phyloP scores from a whole-genome alignment of 2,329 filamentous ascomycete genomes.

The Nakataea oryzae region DNA sequence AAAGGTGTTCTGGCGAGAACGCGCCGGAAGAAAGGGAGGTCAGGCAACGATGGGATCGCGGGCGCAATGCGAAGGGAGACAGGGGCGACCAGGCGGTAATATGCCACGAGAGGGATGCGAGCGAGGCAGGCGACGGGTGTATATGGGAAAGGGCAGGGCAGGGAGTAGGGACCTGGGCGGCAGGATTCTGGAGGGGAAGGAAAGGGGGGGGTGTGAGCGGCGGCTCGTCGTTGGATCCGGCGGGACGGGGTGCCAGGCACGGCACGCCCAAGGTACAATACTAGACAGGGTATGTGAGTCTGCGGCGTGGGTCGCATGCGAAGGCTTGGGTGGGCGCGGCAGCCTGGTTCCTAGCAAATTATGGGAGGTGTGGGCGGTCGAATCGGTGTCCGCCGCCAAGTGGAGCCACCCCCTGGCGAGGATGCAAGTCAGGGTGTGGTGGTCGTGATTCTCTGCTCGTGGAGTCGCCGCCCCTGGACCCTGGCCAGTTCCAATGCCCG shows the following conservation, averaged over 20 bases:
- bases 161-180: background rate
- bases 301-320: slow-evolving; percentile 1
- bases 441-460: background rate
- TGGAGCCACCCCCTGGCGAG: background rate
- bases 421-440: background rate
- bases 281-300: slow-evolving; percentile 6
- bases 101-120: background rate
- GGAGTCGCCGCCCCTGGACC: slow-evolving; percentile 3
- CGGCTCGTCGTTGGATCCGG: background rate
- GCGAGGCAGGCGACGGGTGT: background rate
- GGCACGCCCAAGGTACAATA: background rate
- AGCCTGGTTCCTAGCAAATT: background rate
- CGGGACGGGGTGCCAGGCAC: background rate
- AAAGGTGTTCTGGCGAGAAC: background rate
- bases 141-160: background rate
- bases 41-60: background rate
- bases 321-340: background rate
- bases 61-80: background rate
- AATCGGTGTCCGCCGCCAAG: background rate
- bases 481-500: background rate
- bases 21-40: background rate
- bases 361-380: background rate
- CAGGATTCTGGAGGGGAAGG: background rate
- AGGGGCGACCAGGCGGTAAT: slow-evolving; percentile 1
- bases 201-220: slow-evolving; percentile 1